Conservation (phyloP, 768 basidiomycete genomes). For the Auricularia heimuer region DNA sequence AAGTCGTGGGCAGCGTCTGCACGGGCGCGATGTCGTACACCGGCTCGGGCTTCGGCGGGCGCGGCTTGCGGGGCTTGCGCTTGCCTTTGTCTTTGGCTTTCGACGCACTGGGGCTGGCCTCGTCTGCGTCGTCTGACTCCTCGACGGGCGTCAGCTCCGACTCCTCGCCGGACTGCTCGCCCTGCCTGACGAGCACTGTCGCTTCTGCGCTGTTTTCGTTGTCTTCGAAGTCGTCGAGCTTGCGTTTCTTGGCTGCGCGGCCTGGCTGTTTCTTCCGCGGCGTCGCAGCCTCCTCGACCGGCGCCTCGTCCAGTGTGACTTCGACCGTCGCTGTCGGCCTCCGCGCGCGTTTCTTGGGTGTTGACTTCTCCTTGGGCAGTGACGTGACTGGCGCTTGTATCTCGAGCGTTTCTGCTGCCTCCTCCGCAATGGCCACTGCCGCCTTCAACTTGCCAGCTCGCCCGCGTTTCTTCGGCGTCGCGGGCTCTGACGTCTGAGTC, state of each 20-base stretch:
- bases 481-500: no score
- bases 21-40: constrained; percentile 65
- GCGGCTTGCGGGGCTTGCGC: constrained; percentile 20
- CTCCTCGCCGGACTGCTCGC: constrained; percentile 1
- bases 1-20: constrained; percentile 53
- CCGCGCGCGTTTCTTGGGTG: neutral
- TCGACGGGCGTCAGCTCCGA: neutral
- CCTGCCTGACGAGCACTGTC: neutral
- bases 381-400: no score
- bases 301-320: neutral
- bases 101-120: neutral
- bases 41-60: constrained; percentile 21
- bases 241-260: neutral
- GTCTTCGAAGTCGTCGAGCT: neutral
- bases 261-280: neutral
- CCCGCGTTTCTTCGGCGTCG: no score
- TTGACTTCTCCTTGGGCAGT: neutral
- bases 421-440: no score
- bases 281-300: neutral
- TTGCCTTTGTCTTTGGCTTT: neutral
- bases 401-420: no score
- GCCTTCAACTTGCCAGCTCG: no score
- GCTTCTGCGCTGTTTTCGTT: neutral
- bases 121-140: neutral
- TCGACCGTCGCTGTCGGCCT: neutral